Percentiles rank a stretch among this genome's conserved stretches.
Conservation (phyloP, 768 basidiomycete genomes). For the Mycena belliarum region DNA sequence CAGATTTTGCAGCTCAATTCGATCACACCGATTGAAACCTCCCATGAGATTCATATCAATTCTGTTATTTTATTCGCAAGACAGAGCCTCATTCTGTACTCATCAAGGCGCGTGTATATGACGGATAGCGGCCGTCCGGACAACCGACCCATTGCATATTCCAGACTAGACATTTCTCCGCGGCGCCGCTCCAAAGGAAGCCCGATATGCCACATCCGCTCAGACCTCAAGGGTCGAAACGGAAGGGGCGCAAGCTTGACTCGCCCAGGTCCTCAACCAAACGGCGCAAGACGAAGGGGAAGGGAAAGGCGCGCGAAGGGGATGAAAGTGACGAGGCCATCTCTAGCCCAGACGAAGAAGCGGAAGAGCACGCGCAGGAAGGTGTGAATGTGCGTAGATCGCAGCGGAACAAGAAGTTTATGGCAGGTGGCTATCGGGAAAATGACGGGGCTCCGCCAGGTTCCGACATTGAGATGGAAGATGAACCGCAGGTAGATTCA, state of each 20-base stretch:
- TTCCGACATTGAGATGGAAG: conserved; percentile 21
- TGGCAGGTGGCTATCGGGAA: conserved; percentile 28
- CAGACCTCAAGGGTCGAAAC: conserved; percentile 8
- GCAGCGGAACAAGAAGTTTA: conserved; percentile 31
- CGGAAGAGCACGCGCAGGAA: conserved; percentile 25
- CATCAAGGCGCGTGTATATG: conserved; percentile 60
- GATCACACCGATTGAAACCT: conserved; percentile 3
- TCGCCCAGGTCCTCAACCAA: conserved; percentile 30
- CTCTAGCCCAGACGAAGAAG: conserved; percentile 26
- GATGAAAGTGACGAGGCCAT: conserved; percentile 25
- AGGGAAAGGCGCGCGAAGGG: conserved; percentile 27
- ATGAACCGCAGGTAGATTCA: conserved; percentile 9
- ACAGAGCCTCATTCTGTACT: conserved; percentile 81
- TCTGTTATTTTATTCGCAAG: conserved; percentile 86
- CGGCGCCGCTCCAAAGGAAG: conserved; percentile 26
- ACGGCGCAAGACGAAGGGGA: conserved; percentile 41
- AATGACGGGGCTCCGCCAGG: conserved; percentile 3
- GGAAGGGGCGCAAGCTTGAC: conserved; percentile 23
- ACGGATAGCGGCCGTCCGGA: background rate
- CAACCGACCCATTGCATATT: background rate
- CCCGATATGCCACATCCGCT: conserved; percentile 6
- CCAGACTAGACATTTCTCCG: conserved; percentile 43
- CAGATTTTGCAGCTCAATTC: conserved; percentile 20
- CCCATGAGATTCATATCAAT: conserved; percentile 77
- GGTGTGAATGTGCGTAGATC: conserved; percentile 29